These are phyloP conservation scores for Nephromyces sp. DNA, from an alignment of 169 alveolate genomes.

Conservation along the genomic window DNA sequence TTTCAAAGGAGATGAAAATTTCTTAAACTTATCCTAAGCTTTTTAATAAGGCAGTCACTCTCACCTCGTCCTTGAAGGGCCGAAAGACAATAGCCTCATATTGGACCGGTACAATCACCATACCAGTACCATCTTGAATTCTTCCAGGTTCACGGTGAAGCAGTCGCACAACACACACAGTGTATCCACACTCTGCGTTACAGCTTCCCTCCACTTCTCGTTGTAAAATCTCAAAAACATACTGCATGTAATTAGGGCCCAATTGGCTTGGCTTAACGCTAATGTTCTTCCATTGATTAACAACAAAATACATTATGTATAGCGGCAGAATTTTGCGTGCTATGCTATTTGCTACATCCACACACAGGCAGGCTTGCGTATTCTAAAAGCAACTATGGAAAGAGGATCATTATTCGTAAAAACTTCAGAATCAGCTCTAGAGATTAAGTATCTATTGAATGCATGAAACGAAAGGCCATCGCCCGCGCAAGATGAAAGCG, in stretches of 20 bases:
- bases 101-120: conserved; percentile 75
- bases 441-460: too few relatives aligned
- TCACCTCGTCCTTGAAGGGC: conserved; percentile 79
- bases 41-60: neutral
- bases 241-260: conserved; percentile 75
- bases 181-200: conserved; percentile 61
- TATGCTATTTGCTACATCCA: too few relatives aligned
- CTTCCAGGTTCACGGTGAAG: conserved; percentile 74
- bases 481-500: too few relatives aligned
- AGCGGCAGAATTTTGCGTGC: too few relatives aligned
- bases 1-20: too few relatives aligned
- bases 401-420: too few relatives aligned
- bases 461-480: too few relatives aligned
- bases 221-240: conserved; percentile 70
- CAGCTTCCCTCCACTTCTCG: conserved; percentile 76
- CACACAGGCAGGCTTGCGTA: too few relatives aligned
- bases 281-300: conserved; percentile 78
- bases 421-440: too few relatives aligned
- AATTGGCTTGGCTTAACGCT: conserved; percentile 74
- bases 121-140: conserved; percentile 83
- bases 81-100: conserved; percentile 79
- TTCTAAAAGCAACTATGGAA: too few relatives aligned
- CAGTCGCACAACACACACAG: conserved; percentile 76
- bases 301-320: conserved; percentile 80
- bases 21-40: too few relatives aligned